Base-by-base conservation (phyloP, 2,329 filamentous ascomycete species). In the Thielaviopsis punctulata region DNA sequence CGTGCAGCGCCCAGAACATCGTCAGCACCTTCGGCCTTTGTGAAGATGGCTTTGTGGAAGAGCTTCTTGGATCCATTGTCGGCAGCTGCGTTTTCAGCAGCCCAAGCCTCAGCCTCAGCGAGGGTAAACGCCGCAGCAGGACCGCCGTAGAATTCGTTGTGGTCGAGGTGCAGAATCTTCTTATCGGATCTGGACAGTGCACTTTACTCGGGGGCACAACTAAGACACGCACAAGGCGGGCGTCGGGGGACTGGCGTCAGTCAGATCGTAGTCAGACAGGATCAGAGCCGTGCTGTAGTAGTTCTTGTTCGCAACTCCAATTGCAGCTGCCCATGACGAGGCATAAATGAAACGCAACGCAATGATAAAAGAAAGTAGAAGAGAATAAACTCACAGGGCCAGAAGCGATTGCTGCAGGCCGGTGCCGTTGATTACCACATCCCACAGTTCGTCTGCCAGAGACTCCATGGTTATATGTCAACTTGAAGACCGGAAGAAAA, bases 181-280 rank as follows among this genome's bases (percentile, higher is more conserved):
- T 94, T 94, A 63, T 81, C 82, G 57, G 88, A 94, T 62, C 89
- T 83, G 59, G 90, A 96, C 60, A 96, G 76, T 61, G 90, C 84
- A 75, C 90, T 96, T 75, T 36, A 41, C 47, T 15, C 30, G 25
- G 25, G 41, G 55, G 58, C 58, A 54, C 61, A 56, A 53, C 61
- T 63, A 65, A 62, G 63, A 46, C 36, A 25, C 12, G 54, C 33
- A 9, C 12, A 19, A 41, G 44, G 39, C 30, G n/a, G n/a, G n/a
- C n/a, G n/a, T n/a, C n/a, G n/a, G 45, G 49, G 67, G 76, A 82
- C 36, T 54, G 52, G 68, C 66, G 80, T 87, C 77, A 86, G 82
- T 85, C 51, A 56, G 41, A 50, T 47, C 39, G 53, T 44, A 19
- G 39, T 45, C 50, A 24, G 27, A 23, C 53, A 36, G 51, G 54